Base-by-base conservation (phyloP, 1,139 yeast genomes). In the Diutina scorzettiae region DNA sequence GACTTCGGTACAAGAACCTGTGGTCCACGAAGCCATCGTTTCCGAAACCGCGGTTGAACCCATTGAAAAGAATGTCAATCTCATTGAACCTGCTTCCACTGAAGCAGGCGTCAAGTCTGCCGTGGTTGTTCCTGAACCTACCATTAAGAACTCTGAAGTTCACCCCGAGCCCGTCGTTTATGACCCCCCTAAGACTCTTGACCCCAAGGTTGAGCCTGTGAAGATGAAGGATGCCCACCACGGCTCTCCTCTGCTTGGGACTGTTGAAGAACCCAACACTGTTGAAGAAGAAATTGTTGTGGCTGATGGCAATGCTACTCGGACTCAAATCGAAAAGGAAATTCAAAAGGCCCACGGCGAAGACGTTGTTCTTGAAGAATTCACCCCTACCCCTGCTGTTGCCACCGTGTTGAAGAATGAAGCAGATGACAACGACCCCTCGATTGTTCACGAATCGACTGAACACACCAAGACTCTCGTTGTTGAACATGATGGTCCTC, bases 261-360 rank as follows among this genome's bases (percentile, higher is more conserved):
- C 7, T 14, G 33, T 11, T 8, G 28, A 14, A 14, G 39, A 23
- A 9, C 25, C 25, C 25, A 7, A 19, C 17, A 20, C 39, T 28
- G 39, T 20, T 6, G 39, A 34, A 16, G 39, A 34, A 14, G 28
- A 34, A 16, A 34, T 34, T 9, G 39, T 34, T n/a, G 39, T 34
- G n/a, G 39, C 39, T 8, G 19, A 34, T 4, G 39, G 28, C 9
- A 34, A 23, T 12, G 28, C 39, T 14, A 14, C 39, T 9, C 14
- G 28, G 7, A n/a, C 23, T 4, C 20, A 34, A 23, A 34, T 34
- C 11, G 39, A 34, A 9, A 34, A 34, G 21, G 39, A 34, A 23
- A 23, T 34, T 7, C 27, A 23, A 8, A 23, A 23, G 29, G 28
- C 14, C 12, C 18, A 34, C 14, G 39, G 39, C 9, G 23, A 34